phyloP scores from a whole-genome alignment of 768 basidiomycete genomes.

The Suillus tomentosus region DNA sequence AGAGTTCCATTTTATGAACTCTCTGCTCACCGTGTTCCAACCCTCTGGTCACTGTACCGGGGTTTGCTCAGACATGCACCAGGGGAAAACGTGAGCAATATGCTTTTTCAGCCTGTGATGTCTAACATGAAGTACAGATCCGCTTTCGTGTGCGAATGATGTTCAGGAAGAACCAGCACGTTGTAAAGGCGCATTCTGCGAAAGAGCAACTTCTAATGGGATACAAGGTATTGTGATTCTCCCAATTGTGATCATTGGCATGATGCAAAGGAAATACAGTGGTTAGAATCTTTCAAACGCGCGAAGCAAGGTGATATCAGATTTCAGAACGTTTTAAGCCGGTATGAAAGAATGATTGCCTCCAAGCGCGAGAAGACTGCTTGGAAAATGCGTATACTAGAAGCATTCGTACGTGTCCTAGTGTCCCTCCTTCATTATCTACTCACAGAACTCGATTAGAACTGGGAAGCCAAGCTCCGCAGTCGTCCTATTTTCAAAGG shows the following conservation, averaged over 20 bases:
- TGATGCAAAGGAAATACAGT: slow-evolving; percentile 40
- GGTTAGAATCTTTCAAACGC: slow-evolving; percentile 55
- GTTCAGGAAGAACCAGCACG: slow-evolving; percentile 52
- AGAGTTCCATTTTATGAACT: slow-evolving; percentile 69
- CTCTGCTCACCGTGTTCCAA: slow-evolving; percentile 73
- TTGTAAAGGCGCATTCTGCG: slow-evolving; percentile 56
- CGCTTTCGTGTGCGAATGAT: slow-evolving; percentile 54
- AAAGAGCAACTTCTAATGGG: slow-evolving; percentile 48
- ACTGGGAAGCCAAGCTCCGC: slow-evolving; percentile 54
- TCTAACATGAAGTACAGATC: slow-evolving; percentile 44
- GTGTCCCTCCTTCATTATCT: neutral
- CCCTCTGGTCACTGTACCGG: slow-evolving; percentile 76
- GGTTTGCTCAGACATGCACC: slow-evolving; percentile 61
- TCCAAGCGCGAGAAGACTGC: slow-evolving; percentile 49
- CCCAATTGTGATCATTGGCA: neutral
- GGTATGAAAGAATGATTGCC: slow-evolving; percentile 62
- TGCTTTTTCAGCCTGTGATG: neutral
- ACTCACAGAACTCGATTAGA: slow-evolving; percentile 37
- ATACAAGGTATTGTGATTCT: slow-evolving; percentile 50
- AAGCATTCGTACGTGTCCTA: slow-evolving; percentile 50
- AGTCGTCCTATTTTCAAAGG: slow-evolving; percentile 74
- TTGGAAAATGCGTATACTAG: slow-evolving; percentile 47
- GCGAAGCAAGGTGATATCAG: slow-evolving; percentile 56
- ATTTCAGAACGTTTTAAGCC: slow-evolving; percentile 45
- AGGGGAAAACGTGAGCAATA: slow-evolving; percentile 48